Base-by-base conservation (phyloP, 345 rosid genomes). In the Aquilaria malaccensis region DNA sequence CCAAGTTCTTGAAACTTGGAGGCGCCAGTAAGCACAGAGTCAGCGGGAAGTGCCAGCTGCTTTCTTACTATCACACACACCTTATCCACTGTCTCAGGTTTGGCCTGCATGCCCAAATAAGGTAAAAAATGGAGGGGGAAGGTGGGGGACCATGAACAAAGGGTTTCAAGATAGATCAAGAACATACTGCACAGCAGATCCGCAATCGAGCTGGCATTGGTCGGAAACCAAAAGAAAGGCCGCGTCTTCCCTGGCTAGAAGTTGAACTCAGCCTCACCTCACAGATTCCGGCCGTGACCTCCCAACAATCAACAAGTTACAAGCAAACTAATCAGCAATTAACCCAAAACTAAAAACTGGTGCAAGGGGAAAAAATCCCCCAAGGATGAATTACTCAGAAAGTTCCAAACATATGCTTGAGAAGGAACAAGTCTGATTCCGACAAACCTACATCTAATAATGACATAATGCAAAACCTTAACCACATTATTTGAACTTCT, bases 1-100 rank as follows among this genome's bases (percentile, higher is more conserved):
- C 93, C 93, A 52, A 86, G 93, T 0, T 77, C 75, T 29, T 73
- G 3, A 53, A 86, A 86, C 55, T 80, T 80, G 59, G 93, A 80
- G 11, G 66, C 81, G 3, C 84, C 87, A 41, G 58, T 75, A 37
- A 86, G 81, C 9, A 59, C 11, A 65, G 67, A 32, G 14, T 68
- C 83, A 0, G 29, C 56, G 31, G 76, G 3, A 22, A 86, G 64
- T 14, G 89, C 85, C 45, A 86, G 80, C 64, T 86, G 93, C 59
- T 79, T 81, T 83, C 70, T 81, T 60, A 86, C 93, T 33, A 86
- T 81, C 50, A 29, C 64, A 47, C 84, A 78, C 52, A 86, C 93
- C 74, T 81, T 83, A 2, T 78, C 66, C 32, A 86, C 79, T 4
- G 89, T 86, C 67, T 80, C 87, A 60, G 69, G 73, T 60, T 83